Evolutionary conservation across 257 asterid species (phyloP).

Genomic region (Penstemon eatonii): DNA sequence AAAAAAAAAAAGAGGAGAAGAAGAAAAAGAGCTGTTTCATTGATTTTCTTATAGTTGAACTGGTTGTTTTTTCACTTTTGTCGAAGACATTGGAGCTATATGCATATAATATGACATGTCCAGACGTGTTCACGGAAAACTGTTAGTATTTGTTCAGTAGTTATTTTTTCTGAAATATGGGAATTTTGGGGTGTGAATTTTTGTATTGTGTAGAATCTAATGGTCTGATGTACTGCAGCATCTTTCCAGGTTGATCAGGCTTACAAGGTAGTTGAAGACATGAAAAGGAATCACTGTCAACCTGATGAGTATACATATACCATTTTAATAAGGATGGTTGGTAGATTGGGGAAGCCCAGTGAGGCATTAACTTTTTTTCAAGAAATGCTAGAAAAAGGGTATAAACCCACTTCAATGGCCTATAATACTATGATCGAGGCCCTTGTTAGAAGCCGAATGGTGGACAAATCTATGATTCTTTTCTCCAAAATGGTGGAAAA

Average conservation of each 20-base stretch:
- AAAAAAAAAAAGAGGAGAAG: too few relatives aligned
- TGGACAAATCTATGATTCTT: constrained; percentile 57
- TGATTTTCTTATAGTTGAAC: neutral
- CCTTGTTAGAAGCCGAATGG: constrained; percentile 62
- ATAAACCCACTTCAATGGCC: constrained; percentile 72
- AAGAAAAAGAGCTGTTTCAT: neutral
- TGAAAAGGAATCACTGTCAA: constrained; percentile 74
- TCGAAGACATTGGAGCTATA: neutral
- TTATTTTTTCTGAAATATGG: neutral
- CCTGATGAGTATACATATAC: constrained; percentile 90
- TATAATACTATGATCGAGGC: constrained; percentile 84
- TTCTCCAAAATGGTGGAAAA: constrained; percentile 85
- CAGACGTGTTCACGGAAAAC: neutral
- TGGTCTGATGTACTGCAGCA: constrained; percentile 68
- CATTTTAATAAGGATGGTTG: constrained; percentile 75
- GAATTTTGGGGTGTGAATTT: constrained; percentile 9
- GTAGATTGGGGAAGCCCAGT: constrained; percentile 61
- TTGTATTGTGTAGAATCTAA: constrained; percentile 35
- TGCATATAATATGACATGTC: neutral
- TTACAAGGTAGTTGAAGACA: constrained; percentile 63
- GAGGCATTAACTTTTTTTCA: constrained; percentile 70
- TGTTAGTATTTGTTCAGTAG: neutral
- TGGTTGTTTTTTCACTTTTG: neutral
- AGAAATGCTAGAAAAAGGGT: constrained; percentile 76
- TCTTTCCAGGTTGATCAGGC: constrained; percentile 81